Conservation (phyloP, 257 asterid species). For the Plectranthus barbatus region DNA sequence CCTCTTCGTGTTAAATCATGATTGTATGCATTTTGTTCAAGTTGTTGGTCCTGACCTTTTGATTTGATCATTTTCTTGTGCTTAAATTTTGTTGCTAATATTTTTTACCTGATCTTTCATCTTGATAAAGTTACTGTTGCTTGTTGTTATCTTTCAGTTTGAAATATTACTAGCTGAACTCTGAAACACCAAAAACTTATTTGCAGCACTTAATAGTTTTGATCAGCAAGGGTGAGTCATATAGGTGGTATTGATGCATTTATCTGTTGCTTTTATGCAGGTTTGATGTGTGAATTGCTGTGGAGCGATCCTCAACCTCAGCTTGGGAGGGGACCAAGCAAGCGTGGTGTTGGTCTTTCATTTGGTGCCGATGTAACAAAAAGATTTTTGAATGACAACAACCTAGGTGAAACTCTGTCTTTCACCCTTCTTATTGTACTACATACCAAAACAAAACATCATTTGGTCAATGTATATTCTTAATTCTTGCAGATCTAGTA, state of each 20-base stretch:
- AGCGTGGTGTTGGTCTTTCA: slow-evolving; percentile 98
- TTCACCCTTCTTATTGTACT: background rate
- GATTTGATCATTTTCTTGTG: too few species aligned
- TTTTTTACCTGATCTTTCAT: too few species aligned
- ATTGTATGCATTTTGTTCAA: too few species aligned
- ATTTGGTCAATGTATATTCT: background rate
- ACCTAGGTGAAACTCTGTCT: slow-evolving; percentile 44
- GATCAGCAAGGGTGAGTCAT: background rate
- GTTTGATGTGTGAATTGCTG: slow-evolving; percentile 94
- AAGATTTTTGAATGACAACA: slow-evolving; percentile 84
- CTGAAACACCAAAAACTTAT: background rate
- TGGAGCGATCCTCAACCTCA: slow-evolving; percentile 99
- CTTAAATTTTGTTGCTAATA: too few species aligned
- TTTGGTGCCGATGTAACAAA: slow-evolving; percentile 89
- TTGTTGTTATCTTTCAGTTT: too few species aligned
- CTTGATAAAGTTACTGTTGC: too few species aligned
- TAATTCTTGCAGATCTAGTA: slow-evolving; percentile 61
- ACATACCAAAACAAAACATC: background rate
- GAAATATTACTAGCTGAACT: background rate
- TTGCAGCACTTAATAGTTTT: background rate
- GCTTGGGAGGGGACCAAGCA: slow-evolving; percentile 98
- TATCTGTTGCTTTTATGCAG: slow-evolving; percentile 30
- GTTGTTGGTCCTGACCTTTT: too few species aligned
- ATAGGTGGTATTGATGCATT: slow-evolving; percentile 14
- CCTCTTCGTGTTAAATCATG: too few species aligned